A percentile compares a stretch with the other conserved stretches of the same genome.
Evolutionary conservation across 345 rosid genomes (phyloP).

Genomic region (Rhodomyrtus tomentosa): DNA sequence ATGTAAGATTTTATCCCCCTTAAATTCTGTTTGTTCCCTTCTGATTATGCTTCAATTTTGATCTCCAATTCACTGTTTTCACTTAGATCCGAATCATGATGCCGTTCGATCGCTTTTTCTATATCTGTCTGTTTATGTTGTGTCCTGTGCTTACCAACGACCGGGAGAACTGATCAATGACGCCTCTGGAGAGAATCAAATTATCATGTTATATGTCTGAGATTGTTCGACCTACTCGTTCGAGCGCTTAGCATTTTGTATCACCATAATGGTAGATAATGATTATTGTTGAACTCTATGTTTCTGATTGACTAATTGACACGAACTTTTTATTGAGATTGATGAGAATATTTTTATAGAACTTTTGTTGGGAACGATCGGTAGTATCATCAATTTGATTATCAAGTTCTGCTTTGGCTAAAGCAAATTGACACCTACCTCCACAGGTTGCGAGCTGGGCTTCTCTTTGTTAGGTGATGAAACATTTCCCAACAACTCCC

Average conservation of each 20-base stretch:
- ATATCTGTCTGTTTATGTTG: background rate
- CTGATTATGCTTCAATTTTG: background rate
- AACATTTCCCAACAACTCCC: too few relatives aligned
- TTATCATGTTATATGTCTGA: background rate
- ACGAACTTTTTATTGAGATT: too few relatives aligned
- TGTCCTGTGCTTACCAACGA: background rate
- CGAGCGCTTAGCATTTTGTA: background rate
- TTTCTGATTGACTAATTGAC: background rate
- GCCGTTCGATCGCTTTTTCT: background rate
- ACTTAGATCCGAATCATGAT: background rate
- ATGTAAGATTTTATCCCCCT: conserved; percentile 23
- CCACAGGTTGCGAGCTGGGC: too few relatives aligned
- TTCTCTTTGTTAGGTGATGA: too few relatives aligned
- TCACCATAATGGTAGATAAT: background rate
- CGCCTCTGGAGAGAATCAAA: too few relatives aligned
- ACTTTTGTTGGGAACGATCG: too few relatives aligned
- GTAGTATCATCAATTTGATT: too few relatives aligned
- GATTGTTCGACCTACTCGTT: background rate
- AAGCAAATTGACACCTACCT: too few relatives aligned
- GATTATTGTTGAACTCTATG: background rate
- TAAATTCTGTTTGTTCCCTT: background rate
- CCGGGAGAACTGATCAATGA: background rate
- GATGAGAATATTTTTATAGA: too few relatives aligned
- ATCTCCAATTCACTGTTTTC: background rate
- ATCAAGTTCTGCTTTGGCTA: too few relatives aligned